Evolutionary conservation across 495 filamentous ascomycete species (phyloP).

Genomic region (Lasiosphaeria miniovina): DNA sequence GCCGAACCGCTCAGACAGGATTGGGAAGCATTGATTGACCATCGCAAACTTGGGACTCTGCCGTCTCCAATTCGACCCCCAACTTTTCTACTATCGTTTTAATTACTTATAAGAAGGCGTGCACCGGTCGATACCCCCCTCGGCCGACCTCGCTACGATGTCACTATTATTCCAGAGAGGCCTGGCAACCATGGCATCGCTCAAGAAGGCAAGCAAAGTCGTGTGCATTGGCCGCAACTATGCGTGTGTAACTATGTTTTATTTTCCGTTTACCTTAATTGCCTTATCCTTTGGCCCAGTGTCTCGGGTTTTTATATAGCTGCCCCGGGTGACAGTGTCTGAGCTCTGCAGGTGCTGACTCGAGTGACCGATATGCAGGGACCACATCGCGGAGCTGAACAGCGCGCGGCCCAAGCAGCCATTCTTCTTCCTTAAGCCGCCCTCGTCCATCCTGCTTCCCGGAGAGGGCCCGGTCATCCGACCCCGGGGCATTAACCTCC

Average conservation of each 20-base stretch:
- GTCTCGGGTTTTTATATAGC: neutral
- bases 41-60: neutral
- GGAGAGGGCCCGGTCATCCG: constrained; percentile 76
- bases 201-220: constrained; percentile 77
- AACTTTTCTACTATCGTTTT: neutral
- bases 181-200: constrained; percentile 54
- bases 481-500: constrained; percentile 75
- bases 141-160: constrained; percentile 23
- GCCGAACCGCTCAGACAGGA: neutral
- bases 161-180: constrained; percentile 37
- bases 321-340: too few relatives aligned
- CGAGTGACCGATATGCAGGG: constrained; percentile 49
- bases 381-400: constrained; percentile 92
- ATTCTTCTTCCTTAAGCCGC: constrained; percentile 98
- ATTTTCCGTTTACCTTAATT: neutral
- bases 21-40: constrained; percentile 2
- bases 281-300: neutral
- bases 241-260: constrained; percentile 59
- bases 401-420: constrained; percentile 82
- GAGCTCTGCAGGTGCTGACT: neutral
- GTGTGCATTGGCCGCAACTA: constrained; percentile 98
- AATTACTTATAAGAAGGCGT: neutral
- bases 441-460: constrained; percentile 76
- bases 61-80: neutral
- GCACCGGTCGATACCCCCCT: neutral